Base-by-base conservation (phyloP, 140 eudicot species). In the Senecio squalidus region DNA sequence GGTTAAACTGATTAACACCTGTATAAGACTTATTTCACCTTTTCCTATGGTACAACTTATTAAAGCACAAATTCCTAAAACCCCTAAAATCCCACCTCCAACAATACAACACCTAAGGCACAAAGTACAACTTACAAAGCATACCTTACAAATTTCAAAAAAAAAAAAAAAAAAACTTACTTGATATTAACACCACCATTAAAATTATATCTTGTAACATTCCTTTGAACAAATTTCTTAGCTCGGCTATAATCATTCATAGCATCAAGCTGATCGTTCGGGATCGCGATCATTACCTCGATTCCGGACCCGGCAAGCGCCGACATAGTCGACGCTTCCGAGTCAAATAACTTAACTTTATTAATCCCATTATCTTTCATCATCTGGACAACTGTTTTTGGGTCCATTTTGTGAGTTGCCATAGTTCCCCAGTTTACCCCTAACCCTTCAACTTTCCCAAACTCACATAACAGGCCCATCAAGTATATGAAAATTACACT, bases 371-470 rank as follows among this genome's bases (percentile, higher is more conserved):
- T 90, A 58, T 86, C 97, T 43, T 68, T 74, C 74, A 86, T 46
- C 94, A 90, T 72, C 67, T 86, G 84, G 9, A 90, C 97, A 64
- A 90, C 97, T 3, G 71, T 69, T 43, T 83, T 86, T 5, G 97
- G 94, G 13, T 86, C 88, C 76, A 90, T 60, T 41, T 66, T 74
- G 72, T 90, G 95, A 14, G 72, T 64, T 13, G 97, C 97, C 89
- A 78, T 82, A 6, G 95, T 90, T 24, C 97, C 97, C 95, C 95
- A 90, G 75, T 90, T 90, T 60, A 90, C 90, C 9, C 97, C 97
- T 6, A 90, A 64, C 34, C 94, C 84, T 41, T 83, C 91, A 13
- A 78, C 94, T 22, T 36, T 44, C 8, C 3, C 14, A 21, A 34
- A 24, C 2, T 28, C 30, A 0, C 33, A 4, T 34, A 72, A 63